Evolutionary conservation across 1,139 yeast genomes (phyloP).

Genomic region (Yamadazyma taylorii): DNA sequence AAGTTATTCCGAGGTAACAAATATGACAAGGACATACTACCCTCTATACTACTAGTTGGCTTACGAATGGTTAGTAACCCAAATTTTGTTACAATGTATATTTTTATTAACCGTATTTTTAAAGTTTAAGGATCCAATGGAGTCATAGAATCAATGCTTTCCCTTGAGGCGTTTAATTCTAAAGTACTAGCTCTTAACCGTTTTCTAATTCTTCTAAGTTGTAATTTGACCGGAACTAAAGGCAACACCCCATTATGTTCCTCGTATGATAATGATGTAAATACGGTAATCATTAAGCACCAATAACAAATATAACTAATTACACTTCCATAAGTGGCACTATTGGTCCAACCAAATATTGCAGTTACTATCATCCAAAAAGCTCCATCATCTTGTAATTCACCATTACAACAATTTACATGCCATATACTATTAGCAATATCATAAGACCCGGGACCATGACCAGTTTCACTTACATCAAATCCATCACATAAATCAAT

Average conservation of each 20-base stretch:
- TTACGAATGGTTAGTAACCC: no score
- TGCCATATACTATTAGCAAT: slow-evolving; percentile 45
- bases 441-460: slow-evolving; percentile 50
- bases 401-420: slow-evolving; percentile 49
- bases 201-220: slow-evolving; percentile 54
- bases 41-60: no score
- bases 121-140: slow-evolving; percentile 20
- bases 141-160: slow-evolving; percentile 30
- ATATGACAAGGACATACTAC: no score
- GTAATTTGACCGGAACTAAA: slow-evolving; percentile 59
- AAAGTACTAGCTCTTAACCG: slow-evolving; percentile 18
- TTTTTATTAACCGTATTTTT: no score
- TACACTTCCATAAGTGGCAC: slow-evolving; percentile 50
- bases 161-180: slow-evolving; percentile 12
- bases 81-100: no score
- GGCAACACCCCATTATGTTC: slow-evolving; percentile 68
- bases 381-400: slow-evolving; percentile 44
- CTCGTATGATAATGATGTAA: slow-evolving; percentile 43
- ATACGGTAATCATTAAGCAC: slow-evolving; percentile 28
- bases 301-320: slow-evolving; percentile 39
- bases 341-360: slow-evolving; percentile 49
- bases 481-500: slow-evolving; percentile 43
- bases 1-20: no score
- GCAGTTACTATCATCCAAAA: slow-evolving; percentile 49
- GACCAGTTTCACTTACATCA: slow-evolving; percentile 49